Base-by-base conservation (phyloP, 345 rosid genomes). In the Hevea brasiliensis region DNA sequence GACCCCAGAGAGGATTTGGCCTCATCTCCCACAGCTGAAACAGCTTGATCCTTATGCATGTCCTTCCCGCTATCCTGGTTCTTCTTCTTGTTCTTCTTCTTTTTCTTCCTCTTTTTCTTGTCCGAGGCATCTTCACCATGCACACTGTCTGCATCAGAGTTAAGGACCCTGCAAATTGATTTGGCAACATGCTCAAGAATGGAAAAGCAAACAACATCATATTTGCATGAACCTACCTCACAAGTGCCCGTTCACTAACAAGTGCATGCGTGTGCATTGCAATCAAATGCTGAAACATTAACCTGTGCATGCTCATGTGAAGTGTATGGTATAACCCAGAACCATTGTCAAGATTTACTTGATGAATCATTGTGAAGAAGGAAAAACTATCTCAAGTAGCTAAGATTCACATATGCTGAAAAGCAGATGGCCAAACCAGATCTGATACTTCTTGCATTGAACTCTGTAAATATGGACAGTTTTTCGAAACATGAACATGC, bases 41-140 rank as follows among this genome's bases (percentile, higher is more conserved):
- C 71, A 59, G 81, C 56, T 69, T 74, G 76, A 75, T 70, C 66
- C 74, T 63, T 56, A 29, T 65, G 76, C 29, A 21, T 27, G 24
- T 44, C 74, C n/a, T 58, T 76, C 48, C 68, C 87, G 67, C 75
- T 74, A 64, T 85, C 92, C 81, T 77, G 77, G 41, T 71, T 77
- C 87, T 82, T 82, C 83, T 86, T 82, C 83, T 86, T 88, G 72
- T 82, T 93, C 74, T 87, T 87, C 11, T 89, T 85, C 48, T 85
- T 87, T 50, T 90, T 92, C 70, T 89, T 90, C 37, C 37, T 32
- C 54, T 82, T 93, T 72, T 85, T 90, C 80, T 85, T 89, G 80
- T 86, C 90, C 40, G 86, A 67, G 24, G 79, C 63, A 26, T 60
- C 84, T 67, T 78, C 86, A 59, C 78, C 75, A 57, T 77, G 79